Evolutionary conservation across 371 early-diverging fungal genomes (phyloP).

Genomic region (Conidiobolus incongruus): DNA sequence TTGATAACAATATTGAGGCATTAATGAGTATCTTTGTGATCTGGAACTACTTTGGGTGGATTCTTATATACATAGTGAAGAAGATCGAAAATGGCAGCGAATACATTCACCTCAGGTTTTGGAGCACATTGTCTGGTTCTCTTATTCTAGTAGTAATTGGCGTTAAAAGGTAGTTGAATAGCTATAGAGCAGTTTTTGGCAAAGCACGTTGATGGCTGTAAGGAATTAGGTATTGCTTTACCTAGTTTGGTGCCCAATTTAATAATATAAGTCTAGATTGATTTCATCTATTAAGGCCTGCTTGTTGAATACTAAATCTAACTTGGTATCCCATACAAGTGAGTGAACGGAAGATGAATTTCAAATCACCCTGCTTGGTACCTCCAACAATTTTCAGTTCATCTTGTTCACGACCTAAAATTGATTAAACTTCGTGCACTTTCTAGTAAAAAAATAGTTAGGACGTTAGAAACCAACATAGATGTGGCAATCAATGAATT

Average conservation of each 20-base stretch:
- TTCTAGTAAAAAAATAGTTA: constrained; percentile 27
- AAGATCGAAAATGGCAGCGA: constrained; percentile 30
- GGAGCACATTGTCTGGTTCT: constrained; percentile 21
- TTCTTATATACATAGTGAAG: constrained; percentile 29
- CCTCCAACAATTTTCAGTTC: constrained; percentile 18
- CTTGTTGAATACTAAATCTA: constrained; percentile 26
- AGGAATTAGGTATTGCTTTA: constrained; percentile 20
- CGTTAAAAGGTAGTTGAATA: constrained; percentile 13
- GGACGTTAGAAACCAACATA: constrained; percentile 35
- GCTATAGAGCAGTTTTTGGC: constrained; percentile 9
- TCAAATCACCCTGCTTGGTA: constrained; percentile 23
- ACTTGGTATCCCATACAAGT: constrained; percentile 35
- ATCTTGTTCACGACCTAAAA: constrained; percentile 23
- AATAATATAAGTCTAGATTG: constrained; percentile 31
- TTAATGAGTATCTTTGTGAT: constrained; percentile 5
- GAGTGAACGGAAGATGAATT: constrained; percentile 30
- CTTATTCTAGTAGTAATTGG: constrained; percentile 11
- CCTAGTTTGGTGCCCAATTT: constrained; percentile 26
- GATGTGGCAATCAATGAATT: constrained; percentile 28
- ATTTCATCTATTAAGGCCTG: constrained; percentile 26
- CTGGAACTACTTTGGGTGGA: constrained; percentile 14
- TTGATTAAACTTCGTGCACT: constrained; percentile 26
- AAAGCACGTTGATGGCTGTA: constrained; percentile 20
- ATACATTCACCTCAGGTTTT: constrained; percentile 19
- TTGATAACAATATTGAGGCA: neutral